Evolutionary conservation across 1,284 basidiomycete genomes (phyloP).

Genomic region (Malassezia brasiliensis): DNA sequence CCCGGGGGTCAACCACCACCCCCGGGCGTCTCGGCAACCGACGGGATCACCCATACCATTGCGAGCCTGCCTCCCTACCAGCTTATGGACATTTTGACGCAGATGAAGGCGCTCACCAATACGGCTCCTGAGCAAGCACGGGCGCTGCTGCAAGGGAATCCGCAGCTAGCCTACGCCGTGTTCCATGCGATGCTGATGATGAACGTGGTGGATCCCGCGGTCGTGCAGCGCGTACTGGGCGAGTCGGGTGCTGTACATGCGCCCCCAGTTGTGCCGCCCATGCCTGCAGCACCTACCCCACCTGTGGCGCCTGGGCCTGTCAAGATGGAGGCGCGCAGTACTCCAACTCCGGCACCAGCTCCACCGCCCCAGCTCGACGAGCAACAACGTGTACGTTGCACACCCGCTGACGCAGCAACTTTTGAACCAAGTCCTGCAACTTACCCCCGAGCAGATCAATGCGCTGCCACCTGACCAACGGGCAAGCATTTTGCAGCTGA

Average conservation of each 20-base stretch:
- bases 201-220: slow-evolving; percentile 81
- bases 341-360: slow-evolving; percentile 7
- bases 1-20: slow-evolving; percentile 70
- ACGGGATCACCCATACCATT: slow-evolving; percentile 77
- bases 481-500: slow-evolving; percentile 65
- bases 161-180: slow-evolving; percentile 88
- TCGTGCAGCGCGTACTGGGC: slow-evolving; percentile 58
- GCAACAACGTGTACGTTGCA: slow-evolving; percentile 23
- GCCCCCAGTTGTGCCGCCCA: slow-evolving; percentile 49
- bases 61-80: slow-evolving; percentile 73
- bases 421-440: slow-evolving; percentile 62
- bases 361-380: slow-evolving; percentile 29
- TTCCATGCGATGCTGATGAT: slow-evolving; percentile 90
- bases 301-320: slow-evolving; percentile 50
- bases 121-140: slow-evolving; percentile 83
- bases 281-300: slow-evolving; percentile 1
- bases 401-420: slow-evolving; percentile 19
- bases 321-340: neutral
- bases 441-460: slow-evolving; percentile 79
- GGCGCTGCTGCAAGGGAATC: slow-evolving; percentile 67
- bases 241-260: slow-evolving; percentile 7
- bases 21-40: slow-evolving; percentile 66
- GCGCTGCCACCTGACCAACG: slow-evolving; percentile 71
- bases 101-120: slow-evolving; percentile 92
- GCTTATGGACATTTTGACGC: slow-evolving; percentile 85